phyloP scores from a whole-genome alignment of 2,329 filamentous ascomycete species.

The Colletotrichum kahawae region DNA sequence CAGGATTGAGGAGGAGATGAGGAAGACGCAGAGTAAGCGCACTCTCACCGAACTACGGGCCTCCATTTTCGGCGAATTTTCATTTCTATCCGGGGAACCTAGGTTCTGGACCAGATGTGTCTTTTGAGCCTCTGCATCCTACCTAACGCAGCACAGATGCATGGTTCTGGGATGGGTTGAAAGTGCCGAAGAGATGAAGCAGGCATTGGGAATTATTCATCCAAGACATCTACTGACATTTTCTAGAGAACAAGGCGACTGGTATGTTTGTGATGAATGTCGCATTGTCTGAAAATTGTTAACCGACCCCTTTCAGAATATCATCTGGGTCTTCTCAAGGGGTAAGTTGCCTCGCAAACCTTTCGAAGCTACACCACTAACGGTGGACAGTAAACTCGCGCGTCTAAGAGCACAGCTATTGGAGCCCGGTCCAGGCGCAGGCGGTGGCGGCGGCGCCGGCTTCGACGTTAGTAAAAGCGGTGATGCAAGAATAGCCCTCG shows the following conservation, averaged over 20 bases:
- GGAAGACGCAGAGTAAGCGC: conserved; percentile 89
- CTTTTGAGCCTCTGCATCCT: not conserved
- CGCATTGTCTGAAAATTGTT: not conserved
- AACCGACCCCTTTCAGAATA: conserved; percentile 70
- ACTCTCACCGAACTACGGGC: not conserved
- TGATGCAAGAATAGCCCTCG: conserved; percentile 94
- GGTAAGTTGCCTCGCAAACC: conserved; percentile 57
- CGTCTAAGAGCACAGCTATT: conserved; percentile 92
- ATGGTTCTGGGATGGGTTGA: not conserved
- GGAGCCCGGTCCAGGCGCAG: conserved; percentile 82
- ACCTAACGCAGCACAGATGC: not conserved
- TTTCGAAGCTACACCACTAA: not conserved
- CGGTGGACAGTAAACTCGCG: conserved; percentile 79
- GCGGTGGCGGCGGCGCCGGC: conserved; percentile 78
- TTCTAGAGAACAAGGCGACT: conserved; percentile 95
- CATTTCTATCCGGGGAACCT: not conserved
- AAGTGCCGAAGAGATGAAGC: not conserved
- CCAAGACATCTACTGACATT: conserved; percentile 29
- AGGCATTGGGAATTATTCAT: not conserved
- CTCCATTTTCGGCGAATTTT: not conserved
- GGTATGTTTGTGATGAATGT: conserved; percentile 62
- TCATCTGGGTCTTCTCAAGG: conserved; percentile 96
- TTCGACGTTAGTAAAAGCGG: conserved; percentile 97
- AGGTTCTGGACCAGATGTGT: not conserved
- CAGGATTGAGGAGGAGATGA: conserved; percentile 99